Percentiles rank a stretch among this genome's conserved stretches.
Evolutionary conservation across 129 eudicot species (phyloP).

Genomic region (Artemisia argyi): DNA sequence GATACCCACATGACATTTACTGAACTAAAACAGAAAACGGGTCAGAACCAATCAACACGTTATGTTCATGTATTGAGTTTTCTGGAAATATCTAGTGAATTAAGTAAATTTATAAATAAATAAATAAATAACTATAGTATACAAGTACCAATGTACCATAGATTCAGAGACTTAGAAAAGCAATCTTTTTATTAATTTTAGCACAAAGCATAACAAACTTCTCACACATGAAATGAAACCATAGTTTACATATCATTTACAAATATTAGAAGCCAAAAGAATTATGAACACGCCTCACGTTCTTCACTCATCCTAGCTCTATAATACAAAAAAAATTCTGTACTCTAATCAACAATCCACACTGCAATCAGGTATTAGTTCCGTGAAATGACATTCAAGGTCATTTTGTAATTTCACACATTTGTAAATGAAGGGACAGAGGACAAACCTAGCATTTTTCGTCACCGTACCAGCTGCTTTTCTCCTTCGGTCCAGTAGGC

Average conservation of each 20-base stretch:
- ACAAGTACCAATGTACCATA: not conserved
- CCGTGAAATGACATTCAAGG: constrained; percentile 10
- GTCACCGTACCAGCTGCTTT: constrained; percentile 91
- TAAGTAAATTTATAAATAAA: not conserved
- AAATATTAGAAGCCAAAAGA: not conserved
- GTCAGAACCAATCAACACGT: too few relatives aligned
- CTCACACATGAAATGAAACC: constrained; percentile 3
- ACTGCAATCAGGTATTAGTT: constrained; percentile 1
- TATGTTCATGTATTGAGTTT: too few relatives aligned
- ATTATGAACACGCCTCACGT: constrained; percentile 12
- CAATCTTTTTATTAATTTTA: not conserved
- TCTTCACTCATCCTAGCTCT: not conserved
- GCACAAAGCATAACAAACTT: constrained; percentile 10
- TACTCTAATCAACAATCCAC: constrained; percentile 10
- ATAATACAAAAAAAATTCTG: constrained; percentile 9
- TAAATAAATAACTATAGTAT: not conserved
- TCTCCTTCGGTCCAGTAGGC: constrained; percentile 98
- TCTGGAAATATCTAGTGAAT: too few relatives aligned
- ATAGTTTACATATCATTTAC: constrained; percentile 8
- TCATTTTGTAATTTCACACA: constrained; percentile 22
- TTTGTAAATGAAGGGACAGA: not conserved
- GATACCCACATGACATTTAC: too few relatives aligned
- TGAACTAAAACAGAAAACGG: too few relatives aligned
- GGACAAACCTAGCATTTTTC: constrained; percentile 63
- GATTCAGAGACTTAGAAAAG: not conserved